These are phyloP conservation scores for Corchorus olitorius DNA, from an alignment of 345 rosid genomes.

Conservation along the genomic window DNA sequence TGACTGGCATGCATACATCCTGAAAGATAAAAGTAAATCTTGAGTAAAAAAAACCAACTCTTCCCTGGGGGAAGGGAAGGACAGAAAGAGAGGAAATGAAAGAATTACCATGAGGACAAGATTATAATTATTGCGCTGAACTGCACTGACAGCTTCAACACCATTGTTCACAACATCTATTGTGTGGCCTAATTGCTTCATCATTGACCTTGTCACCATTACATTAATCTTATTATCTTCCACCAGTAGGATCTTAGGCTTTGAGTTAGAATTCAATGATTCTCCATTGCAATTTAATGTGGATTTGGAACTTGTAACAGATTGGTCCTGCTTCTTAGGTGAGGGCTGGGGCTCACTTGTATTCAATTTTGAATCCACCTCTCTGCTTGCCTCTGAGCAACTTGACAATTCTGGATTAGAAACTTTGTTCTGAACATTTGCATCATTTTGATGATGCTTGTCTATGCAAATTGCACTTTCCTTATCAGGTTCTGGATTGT, in stretches of 20 bases:
- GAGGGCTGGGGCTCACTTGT: conserved; percentile 37
- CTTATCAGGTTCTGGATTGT: conserved; percentile 35
- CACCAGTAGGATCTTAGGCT: conserved; percentile 89
- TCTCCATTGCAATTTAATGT: conserved; percentile 27
- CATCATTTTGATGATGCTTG: conserved; percentile 22
- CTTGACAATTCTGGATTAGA: conserved; percentile 25
- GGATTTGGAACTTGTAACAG: conserved; percentile 29
- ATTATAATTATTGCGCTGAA: conserved; percentile 55
- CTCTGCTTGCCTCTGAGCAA: conserved; percentile 40
- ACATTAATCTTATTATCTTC: conserved; percentile 94
- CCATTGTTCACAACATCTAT: conserved; percentile 84
- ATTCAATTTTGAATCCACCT: conserved; percentile 29
- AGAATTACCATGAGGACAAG: conserved; percentile 75
- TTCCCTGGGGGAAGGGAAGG: background rate
- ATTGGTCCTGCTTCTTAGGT: conserved; percentile 40
- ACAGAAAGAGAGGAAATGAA: conserved; percentile 1
- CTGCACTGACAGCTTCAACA: conserved; percentile 76
- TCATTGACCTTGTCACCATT: conserved; percentile 83
- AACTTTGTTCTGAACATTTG: conserved; percentile 19
- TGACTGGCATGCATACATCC: conserved; percentile 97
- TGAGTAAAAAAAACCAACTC: background rate
- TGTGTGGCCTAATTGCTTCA: conserved; percentile 78
- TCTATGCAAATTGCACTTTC: conserved; percentile 27
- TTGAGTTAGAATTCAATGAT: conserved; percentile 32
- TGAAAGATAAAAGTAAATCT: conserved; percentile 29